Base-by-base conservation (phyloP, 1,284 basidiomycete species). In the Malassezia yamatoensis region DNA sequence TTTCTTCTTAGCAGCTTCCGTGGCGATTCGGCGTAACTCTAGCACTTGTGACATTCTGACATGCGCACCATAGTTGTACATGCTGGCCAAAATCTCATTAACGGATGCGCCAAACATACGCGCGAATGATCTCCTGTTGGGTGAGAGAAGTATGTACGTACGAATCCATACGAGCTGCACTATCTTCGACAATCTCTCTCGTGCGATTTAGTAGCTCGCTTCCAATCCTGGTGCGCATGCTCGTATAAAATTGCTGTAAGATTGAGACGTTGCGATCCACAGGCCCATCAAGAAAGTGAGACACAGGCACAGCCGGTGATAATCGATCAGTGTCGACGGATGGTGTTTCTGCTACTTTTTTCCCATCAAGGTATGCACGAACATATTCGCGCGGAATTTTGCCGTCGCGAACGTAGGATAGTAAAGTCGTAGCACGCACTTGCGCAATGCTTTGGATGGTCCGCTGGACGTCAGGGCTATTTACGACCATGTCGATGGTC, bases 1-100 rank as follows among this genome's bases (percentile, higher is more conserved):
- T 52, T 71, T 69, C 34, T 65, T 63, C 36, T 68, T 57, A 2
- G 68, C 70, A 0, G 76, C 76, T 15, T 64, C 54, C 11, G 66
- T 51, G 0, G 76, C 76, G 0, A 73, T 67, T 13, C 64, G 49
- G 13, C 70, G 62, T 15, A 72, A 58, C 41, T 69, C 69, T 35
- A 72, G 55, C 11, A 72, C 67, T 44, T 72, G 68, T 0, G 63
- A 60, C 2, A 70, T 65, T 35, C 55, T 65, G 53, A 72, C 66
- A 51, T 71, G 70, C 37, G 71, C 70, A 21, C 70, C 70, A 32
- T 66, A 66, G 43, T 76, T 61, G 54, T 76, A 76, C 65, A 76
- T 68, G 10, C 73, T 59, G 0, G 67, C 72, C 5, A 76, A 62
- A 8, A 76, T 56, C 48, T 75, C 75, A 64, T 76, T 74, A 49